A percentile compares a stretch with the other conserved stretches of the same genome.
Conservation (phyloP, 148 eudicot genomes). For the Heliosperma pusillum region DNA sequence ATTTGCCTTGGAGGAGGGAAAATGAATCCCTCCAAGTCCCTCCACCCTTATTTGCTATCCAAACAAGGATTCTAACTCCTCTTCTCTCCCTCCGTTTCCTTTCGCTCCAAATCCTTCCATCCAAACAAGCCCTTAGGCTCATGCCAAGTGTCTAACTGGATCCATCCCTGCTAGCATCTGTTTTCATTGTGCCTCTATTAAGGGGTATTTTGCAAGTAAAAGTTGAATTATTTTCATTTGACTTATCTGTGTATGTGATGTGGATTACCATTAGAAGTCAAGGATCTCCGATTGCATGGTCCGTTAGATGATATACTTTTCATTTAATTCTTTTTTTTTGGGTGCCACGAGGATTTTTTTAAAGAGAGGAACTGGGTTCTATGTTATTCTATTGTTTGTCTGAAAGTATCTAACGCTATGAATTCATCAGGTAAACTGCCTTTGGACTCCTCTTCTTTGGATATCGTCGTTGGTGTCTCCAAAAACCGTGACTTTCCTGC, state of each 20-base stretch:
- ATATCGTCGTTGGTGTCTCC: slow-evolving; percentile 45
- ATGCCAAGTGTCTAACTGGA: too few relatives aligned
- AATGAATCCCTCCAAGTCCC: too few relatives aligned
- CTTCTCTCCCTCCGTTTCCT: too few relatives aligned
- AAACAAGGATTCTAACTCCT: too few relatives aligned
- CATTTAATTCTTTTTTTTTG: neutral
- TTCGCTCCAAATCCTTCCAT: too few relatives aligned
- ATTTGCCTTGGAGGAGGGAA: too few relatives aligned
- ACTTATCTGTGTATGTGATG: neutral
- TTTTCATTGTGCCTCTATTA: too few relatives aligned
- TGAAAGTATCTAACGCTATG: neutral
- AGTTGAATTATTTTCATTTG: neutral
- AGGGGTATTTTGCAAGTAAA: neutral
- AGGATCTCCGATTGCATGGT: too few relatives aligned
- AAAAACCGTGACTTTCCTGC: slow-evolving; percentile 56
- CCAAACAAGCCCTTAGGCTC: too few relatives aligned
- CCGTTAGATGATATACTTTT: too few relatives aligned
- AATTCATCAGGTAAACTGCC: slow-evolving; percentile 48
- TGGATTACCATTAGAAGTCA: neutral
- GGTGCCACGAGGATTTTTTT: neutral
- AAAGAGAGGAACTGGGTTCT: neutral
- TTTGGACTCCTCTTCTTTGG: slow-evolving; percentile 54
- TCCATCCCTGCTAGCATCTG: too few relatives aligned
- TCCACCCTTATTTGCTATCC: too few relatives aligned
- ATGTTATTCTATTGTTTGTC: neutral